Conservation (phyloP, 2,329 filamentous ascomycete species). For the Phaeophleospora eucalypticola region DNA sequence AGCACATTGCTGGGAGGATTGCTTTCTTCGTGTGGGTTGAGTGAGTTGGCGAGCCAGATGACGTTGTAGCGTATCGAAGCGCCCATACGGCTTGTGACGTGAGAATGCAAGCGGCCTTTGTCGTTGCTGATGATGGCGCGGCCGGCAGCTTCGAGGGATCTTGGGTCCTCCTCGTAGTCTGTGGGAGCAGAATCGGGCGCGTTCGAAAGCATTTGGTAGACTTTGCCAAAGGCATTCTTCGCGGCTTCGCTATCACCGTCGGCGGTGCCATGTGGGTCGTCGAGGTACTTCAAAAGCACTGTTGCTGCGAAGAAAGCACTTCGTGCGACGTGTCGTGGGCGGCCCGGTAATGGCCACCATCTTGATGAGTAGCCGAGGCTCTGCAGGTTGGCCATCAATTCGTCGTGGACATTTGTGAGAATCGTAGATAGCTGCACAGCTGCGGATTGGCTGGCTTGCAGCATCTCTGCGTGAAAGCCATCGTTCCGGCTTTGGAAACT, state of each 20-base stretch:
- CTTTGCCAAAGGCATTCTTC: conserved; percentile 1
- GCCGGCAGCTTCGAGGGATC: conserved; percentile 1
- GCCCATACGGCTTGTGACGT: conserved; percentile 2
- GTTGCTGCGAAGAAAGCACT: conserved; percentile 3
- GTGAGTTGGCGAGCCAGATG: conserved; percentile 2
- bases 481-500: neutral
- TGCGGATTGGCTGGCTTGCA: neutral
- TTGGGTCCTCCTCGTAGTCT: neutral
- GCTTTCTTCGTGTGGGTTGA: too few species aligned
- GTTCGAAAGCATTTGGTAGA: conserved; percentile 5
- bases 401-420: conserved; percentile 2
- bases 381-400: neutral
- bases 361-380: neutral
- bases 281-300: conserved; percentile 5
- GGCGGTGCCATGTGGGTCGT: neutral
- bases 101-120: neutral
- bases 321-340: neutral
- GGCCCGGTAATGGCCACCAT: neutral
- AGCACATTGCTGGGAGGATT: too few species aligned
- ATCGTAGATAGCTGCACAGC: neutral
- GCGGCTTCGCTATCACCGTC: conserved; percentile 1
- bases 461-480: neutral
- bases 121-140: neutral
- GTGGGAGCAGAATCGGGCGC: neutral
- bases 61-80: conserved; percentile 4